These are phyloP conservation scores for Leccinum pellstonianum DNA, from an alignment of 768 basidiomycete genomes.

Conservation along the genomic window DNA sequence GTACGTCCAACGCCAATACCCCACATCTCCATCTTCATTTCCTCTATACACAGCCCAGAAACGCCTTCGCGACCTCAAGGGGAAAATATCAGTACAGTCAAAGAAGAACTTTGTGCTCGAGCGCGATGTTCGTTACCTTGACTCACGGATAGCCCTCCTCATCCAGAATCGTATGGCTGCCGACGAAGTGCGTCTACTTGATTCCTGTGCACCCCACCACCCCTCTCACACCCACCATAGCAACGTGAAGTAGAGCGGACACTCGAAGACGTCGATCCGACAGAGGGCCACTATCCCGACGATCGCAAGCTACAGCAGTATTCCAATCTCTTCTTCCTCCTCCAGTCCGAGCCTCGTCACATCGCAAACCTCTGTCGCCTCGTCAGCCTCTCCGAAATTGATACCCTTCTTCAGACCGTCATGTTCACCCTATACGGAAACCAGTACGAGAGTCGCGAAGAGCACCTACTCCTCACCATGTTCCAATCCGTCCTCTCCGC, in stretches of 20 bases:
- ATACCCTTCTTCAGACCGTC: slow-evolving; percentile 98
- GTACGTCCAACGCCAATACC: slow-evolving; percentile 42
- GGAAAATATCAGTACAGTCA: slow-evolving; percentile 95
- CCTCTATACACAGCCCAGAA: slow-evolving; percentile 75
- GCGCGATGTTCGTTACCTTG: slow-evolving; percentile 96
- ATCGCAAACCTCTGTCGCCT: slow-evolving; percentile 95
- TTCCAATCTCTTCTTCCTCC: slow-evolving; percentile 97
- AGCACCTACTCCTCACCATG: slow-evolving; percentile 98
- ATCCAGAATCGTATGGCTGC: slow-evolving; percentile 98
- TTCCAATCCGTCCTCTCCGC: slow-evolving; percentile 98
- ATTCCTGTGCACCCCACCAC: neutral
- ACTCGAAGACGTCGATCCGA: slow-evolving; percentile 92
- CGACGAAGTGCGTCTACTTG: slow-evolving; percentile 67
- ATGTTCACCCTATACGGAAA: slow-evolving; percentile 99
- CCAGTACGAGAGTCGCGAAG: slow-evolving; percentile 97
- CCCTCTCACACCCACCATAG: slow-evolving; percentile 39
- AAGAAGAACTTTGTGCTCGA: slow-evolving; percentile 99
- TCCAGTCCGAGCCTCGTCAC: slow-evolving; percentile 97
- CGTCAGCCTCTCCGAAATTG: slow-evolving; percentile 94
- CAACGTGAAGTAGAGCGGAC: slow-evolving; percentile 95
- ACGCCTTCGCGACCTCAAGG: slow-evolving; percentile 92
- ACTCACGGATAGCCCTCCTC: slow-evolving; percentile 93
- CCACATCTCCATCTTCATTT: neutral
- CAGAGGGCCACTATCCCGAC: slow-evolving; percentile 90
- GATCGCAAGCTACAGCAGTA: slow-evolving; percentile 95